Conservation (phyloP, 1,139 yeast species). For the Hyphopichia fennica region DNA sequence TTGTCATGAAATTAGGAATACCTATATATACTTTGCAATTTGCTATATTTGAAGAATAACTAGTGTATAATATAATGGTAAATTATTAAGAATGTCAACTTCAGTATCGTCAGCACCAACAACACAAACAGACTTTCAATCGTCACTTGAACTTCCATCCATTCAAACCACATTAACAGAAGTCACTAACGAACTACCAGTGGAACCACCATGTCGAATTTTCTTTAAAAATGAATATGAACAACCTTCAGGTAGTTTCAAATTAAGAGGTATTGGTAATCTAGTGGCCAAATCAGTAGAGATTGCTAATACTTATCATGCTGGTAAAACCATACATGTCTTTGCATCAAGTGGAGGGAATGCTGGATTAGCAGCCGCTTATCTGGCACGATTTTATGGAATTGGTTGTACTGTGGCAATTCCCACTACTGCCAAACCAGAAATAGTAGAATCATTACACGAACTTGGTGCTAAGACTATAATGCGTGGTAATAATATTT, state of each 20-base stretch:
- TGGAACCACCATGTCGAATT: slow-evolving; percentile 26
- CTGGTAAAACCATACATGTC: slow-evolving; percentile 22
- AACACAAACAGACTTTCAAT: background rate
- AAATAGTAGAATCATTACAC: slow-evolving; percentile 24
- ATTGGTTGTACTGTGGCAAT: slow-evolving; percentile 42
- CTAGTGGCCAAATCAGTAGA: slow-evolving; percentile 23
- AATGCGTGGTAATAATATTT: slow-evolving; percentile 33
- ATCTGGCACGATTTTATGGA: slow-evolving; percentile 25
- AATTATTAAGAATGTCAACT: background rate
- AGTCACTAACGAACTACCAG: slow-evolving; percentile 24
- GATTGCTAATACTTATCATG: slow-evolving; percentile 16
- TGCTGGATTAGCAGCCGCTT: slow-evolving; percentile 50
- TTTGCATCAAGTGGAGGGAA: slow-evolving; percentile 48
- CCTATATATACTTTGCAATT: no score
- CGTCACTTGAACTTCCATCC: background rate
- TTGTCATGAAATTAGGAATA: no score
- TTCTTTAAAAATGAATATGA: slow-evolving; percentile 39
- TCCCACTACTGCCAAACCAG: slow-evolving; percentile 27
- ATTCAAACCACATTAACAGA: slow-evolving; percentile 27
- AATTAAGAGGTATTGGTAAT: slow-evolving; percentile 40
- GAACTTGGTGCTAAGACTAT: slow-evolving; percentile 30
- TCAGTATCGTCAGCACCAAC: no score
- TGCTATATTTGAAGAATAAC: no score
- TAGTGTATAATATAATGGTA: no score
- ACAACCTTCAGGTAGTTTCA: slow-evolving; percentile 45